A percentile compares a stretch with the other conserved stretches of the same genome.
Evolutionary conservation across 495 filamentous ascomycete species (phyloP).

Genomic region (Hypoxylon perforatum): DNA sequence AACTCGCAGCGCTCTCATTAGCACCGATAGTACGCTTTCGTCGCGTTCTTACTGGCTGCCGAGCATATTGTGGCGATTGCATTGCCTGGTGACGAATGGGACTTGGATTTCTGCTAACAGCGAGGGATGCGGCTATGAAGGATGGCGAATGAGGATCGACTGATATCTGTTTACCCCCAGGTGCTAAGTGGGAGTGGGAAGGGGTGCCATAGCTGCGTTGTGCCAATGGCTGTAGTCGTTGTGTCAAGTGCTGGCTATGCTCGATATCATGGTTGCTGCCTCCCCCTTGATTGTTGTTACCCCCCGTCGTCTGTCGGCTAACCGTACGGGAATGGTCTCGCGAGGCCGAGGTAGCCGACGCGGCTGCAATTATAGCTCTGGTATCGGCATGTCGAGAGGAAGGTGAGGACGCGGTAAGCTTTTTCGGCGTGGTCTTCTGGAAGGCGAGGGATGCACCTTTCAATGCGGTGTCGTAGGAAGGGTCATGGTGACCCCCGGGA

Average conservation of each 20-base stretch:
- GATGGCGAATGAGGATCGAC: constrained; percentile 57
- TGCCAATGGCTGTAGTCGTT: constrained; percentile 15
- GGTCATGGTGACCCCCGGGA: constrained; percentile 32
- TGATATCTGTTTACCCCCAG: constrained; percentile 18
- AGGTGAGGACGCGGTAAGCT: constrained; percentile 5
- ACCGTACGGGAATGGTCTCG: constrained; percentile 38
- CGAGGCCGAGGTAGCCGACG: constrained; percentile 46
- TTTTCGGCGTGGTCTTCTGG: constrained; percentile 46
- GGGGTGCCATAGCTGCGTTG: constrained; percentile 17
- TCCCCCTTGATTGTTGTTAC: constrained; percentile 18
- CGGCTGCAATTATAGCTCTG: constrained; percentile 64
- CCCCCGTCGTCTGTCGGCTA: constrained; percentile 38
- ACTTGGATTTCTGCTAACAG: constrained; percentile 62
- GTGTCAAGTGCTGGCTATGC: constrained; percentile 14
- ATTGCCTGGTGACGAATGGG: constrained; percentile 50
- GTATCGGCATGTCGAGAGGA: constrained; percentile 40
- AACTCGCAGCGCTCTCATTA: constrained; percentile 42
- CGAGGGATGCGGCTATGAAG: constrained; percentile 66
- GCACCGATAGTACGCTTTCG: constrained; percentile 40
- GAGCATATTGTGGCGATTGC: constrained; percentile 21
- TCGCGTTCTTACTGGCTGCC: constrained; percentile 16
- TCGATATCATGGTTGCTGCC: constrained; percentile 6
- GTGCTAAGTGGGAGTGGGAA: constrained; percentile 31
- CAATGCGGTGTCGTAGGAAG: constrained; percentile 52
- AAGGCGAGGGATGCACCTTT: constrained; percentile 61